These are phyloP conservation scores for Coemansia reversa DNA, from an alignment of 192 early-diverging fungal genomes.

Conservation along the genomic window DNA sequence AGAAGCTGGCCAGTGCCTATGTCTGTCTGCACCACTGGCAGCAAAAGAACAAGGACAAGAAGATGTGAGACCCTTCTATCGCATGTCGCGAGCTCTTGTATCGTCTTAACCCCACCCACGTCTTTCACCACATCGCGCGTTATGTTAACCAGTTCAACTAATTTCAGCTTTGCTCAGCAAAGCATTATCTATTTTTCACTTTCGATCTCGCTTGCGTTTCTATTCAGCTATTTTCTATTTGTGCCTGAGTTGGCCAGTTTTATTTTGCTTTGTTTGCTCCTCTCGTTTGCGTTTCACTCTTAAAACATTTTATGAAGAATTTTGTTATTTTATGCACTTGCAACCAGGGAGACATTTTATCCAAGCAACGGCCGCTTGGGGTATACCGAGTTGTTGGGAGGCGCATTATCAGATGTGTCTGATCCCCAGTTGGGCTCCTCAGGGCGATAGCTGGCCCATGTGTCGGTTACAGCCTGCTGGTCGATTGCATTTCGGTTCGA, in stretches of 20 bases:
- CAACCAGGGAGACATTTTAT: neutral
- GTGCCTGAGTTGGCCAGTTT: neutral
- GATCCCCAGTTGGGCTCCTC: slow-evolving; percentile 34
- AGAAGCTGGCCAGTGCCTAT: slow-evolving; percentile 28
- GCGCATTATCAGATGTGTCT: slow-evolving; percentile 23
- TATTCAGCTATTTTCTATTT: slow-evolving; percentile 1
- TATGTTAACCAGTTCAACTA: neutral
- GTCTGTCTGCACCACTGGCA: slow-evolving; percentile 48
- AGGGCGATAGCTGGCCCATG: slow-evolving; percentile 21
- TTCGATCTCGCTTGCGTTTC: slow-evolving; percentile 3
- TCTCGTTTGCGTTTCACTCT: neutral
- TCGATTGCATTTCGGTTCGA: neutral
- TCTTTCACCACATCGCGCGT: neutral
- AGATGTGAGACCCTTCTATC: neutral
- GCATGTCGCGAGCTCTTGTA: neutral
- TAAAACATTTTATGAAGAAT: neutral
- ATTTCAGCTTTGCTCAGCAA: neutral
- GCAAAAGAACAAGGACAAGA: slow-evolving; percentile 2
- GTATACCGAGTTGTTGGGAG: slow-evolving; percentile 1
- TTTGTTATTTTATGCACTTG: neutral
- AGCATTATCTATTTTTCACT: neutral
- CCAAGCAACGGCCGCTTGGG: slow-evolving; percentile 25
- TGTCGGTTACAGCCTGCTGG: slow-evolving; percentile 2
- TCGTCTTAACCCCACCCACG: neutral
- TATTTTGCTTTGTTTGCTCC: slow-evolving; percentile 1